Conservation (phyloP, 2,329 filamentous ascomycete species). For the Lachnellula arida region DNA sequence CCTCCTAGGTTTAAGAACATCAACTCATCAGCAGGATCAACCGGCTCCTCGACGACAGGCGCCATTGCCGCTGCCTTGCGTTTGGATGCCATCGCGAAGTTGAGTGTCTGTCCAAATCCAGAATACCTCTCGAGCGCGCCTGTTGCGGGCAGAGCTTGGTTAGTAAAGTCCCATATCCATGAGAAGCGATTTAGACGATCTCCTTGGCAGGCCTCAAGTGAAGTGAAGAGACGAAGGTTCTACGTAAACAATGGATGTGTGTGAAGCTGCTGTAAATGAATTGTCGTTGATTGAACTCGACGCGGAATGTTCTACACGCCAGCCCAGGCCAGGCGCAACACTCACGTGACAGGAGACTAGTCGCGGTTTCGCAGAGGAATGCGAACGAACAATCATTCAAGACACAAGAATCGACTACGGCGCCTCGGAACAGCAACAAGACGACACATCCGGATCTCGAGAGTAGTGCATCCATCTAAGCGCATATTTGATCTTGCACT, state of each 20-base stretch:
- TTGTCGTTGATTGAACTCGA: no score
- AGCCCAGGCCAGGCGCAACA: background rate
- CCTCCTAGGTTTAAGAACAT: constrained; percentile 92
- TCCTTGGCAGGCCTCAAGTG: no score
- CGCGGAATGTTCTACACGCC: no score
- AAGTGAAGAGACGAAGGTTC: no score
- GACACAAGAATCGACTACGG: background rate
- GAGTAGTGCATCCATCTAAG: background rate
- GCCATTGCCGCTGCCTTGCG: constrained; percentile 78
- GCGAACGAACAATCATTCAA: background rate
- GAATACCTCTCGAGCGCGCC: background rate
- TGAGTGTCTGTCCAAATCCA: background rate
- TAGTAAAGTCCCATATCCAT: constrained; percentile 2
- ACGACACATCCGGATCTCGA: background rate
- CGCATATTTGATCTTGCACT: background rate
- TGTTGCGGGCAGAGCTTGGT: background rate
- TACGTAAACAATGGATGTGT: no score
- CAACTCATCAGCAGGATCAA: constrained; percentile 90
- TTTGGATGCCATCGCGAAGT: constrained; percentile 79
- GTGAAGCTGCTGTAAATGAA: no score
- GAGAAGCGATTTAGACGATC: background rate
- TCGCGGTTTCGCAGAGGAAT: background rate
- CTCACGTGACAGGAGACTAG: background rate
- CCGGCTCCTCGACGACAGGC: constrained; percentile 68
- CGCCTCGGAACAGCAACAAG: background rate